Base-by-base conservation (phyloP, 2,329 filamentous ascomycete genomes). In the Penicillium digitatum region DNA sequence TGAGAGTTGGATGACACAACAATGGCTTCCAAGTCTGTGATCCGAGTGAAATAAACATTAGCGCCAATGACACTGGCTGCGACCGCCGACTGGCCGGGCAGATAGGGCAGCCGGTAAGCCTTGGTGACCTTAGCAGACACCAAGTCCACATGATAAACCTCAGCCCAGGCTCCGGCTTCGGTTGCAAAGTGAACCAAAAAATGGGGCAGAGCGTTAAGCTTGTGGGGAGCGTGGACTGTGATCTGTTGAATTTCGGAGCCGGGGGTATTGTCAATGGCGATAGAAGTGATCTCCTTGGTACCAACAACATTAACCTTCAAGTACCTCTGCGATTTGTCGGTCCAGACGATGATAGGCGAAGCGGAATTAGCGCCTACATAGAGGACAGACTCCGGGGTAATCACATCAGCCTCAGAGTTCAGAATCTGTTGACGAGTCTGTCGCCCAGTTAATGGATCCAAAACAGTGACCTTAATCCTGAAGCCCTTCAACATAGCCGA, bases 41-140 rank as follows among this genome's bases (percentile, higher is more conserved):
- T 80, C 56, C 92, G 85, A 2, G 89, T 92, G 70, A 97, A 96
- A 76, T 90, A 96, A 8, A 96, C 87, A 65, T 94, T 92, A 20
- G 88, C 85, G 56, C 87, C 88, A 38, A 84, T 82, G 2, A 86
- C 89, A 73, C 87, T 94, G 0, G 85, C 87, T 0, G 91, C 88
- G 69, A 96, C 90, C 1, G 87, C 84, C 24, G 90, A 91, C 38
- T 78, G 79, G 0, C 88, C 89, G 24, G 82, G 73, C 20, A 91
- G 72, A 49, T 84, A 83, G 0, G 92, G 89, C 12, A 97, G 79
- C 27, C 87, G 84, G 70, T 96, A 96, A 0, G 87, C 87, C 70
- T 89, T 90, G n/a, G 80, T 81, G 27, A 93, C 81, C 18, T 81
- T 82, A 51, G 80, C 82, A 56, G 80, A 86, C 74, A 87, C 87